These are phyloP conservation scores for Daphne laureola DNA, from an alignment of 441 rosid genomes.

Conservation along the genomic window DNA sequence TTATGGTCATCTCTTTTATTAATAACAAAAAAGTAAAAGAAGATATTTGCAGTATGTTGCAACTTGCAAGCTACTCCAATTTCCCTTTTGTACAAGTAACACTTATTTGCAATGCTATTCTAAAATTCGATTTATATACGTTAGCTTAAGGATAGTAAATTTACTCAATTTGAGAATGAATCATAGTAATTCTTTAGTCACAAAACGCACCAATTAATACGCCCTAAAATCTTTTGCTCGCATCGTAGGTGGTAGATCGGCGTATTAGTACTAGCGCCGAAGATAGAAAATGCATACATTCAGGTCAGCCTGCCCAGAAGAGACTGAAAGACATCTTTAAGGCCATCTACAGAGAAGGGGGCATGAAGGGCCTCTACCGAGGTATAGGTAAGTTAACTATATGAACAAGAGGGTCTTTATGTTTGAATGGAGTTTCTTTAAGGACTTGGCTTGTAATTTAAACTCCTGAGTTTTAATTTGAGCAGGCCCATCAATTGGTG, in stretches of 20 bases:
- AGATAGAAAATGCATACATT: conserved; percentile 6
- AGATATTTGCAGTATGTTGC: background rate
- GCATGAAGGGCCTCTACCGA: conserved; percentile 9
- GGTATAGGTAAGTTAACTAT: conserved; percentile 12
- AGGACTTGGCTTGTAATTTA: background rate
- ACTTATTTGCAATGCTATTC: too few relatives aligned
- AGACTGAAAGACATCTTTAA: conserved; percentile 6
- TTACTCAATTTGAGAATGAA: background rate
- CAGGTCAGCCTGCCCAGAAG: conserved; percentile 9
- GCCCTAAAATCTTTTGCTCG: too few relatives aligned
- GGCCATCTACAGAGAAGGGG: conserved; percentile 8
- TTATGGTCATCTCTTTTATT: background rate
- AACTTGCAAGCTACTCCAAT: too few relatives aligned
- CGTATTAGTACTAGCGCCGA: background rate
- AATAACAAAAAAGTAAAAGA: background rate
- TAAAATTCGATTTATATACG: too few relatives aligned
- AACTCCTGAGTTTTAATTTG: background rate
- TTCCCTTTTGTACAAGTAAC: too few relatives aligned
- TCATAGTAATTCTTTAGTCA: too few relatives aligned
- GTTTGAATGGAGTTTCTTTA: background rate
- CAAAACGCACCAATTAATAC: too few relatives aligned
- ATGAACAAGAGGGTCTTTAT: background rate
- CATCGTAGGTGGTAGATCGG: conserved; percentile 8
- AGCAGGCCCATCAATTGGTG: conserved; percentile 13
- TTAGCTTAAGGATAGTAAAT: background rate